Evolutionary conservation across 225 moss, liverwort and hornwort species (phyloP).

Genomic region (Marchantia paleacea): DNA sequence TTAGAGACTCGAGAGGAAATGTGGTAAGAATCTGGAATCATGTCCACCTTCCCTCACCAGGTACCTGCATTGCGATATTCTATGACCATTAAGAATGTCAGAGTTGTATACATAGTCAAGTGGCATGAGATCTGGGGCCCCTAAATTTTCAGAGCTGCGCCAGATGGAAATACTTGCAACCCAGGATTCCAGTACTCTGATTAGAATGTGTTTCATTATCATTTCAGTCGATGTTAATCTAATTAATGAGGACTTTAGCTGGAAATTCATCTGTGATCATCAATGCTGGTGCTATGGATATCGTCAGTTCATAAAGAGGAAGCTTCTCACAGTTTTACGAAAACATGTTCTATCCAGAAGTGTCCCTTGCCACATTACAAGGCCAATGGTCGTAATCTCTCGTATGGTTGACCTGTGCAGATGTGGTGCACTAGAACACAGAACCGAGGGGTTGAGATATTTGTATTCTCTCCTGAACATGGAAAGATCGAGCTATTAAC

Average conservation of each 20-base stretch:
- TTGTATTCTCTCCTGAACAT: not conserved
- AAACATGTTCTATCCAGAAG: too few species aligned
- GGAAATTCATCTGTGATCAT: too few species aligned
- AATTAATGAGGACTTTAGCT: too few species aligned
- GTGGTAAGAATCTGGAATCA: not conserved
- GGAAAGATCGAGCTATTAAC: slow-evolving; percentile 27
- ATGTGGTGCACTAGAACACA: slow-evolving; percentile 6
- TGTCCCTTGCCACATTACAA: too few species aligned
- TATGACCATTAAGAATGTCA: not conserved
- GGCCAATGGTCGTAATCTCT: not conserved
- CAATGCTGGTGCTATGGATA: too few species aligned
- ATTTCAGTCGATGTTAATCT: too few species aligned
- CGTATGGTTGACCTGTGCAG: not conserved
- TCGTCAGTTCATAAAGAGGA: too few species aligned
- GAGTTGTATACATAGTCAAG: too few species aligned
- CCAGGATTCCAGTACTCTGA: too few species aligned
- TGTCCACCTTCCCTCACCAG: not conserved
- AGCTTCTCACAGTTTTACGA: too few species aligned
- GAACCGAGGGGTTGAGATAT: slow-evolving; percentile 1
- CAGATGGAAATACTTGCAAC: too few species aligned
- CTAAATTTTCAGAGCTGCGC: not conserved
- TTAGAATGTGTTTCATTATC: too few species aligned
- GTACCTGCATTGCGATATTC: not conserved
- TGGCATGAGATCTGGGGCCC: not conserved
- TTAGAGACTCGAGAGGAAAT: not conserved